These are phyloP conservation scores for Hibiscus trionum DNA, from an alignment of 345 rosid genomes.

Conservation along the genomic window DNA sequence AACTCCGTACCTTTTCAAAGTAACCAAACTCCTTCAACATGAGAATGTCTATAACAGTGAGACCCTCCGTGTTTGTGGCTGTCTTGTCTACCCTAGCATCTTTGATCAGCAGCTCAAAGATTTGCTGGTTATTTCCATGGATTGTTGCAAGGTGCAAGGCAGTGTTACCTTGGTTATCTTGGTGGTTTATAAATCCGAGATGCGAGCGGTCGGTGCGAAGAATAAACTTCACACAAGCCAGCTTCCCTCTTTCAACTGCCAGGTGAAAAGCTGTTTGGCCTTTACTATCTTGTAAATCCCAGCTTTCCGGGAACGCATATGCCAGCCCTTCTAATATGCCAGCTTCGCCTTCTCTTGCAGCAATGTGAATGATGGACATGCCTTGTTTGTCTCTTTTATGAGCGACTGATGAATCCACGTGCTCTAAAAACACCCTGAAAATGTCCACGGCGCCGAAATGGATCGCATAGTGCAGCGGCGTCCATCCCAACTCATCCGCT, in stretches of 20 bases:
- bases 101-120: constrained; percentile 10
- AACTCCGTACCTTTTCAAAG: constrained; percentile 1
- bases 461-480: constrained; percentile 30
- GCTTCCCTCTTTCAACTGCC: constrained; percentile 21
- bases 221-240: constrained; percentile 7
- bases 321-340: constrained; percentile 9
- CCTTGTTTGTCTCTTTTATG: constrained; percentile 17
- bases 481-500: constrained; percentile 18
- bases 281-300: constrained; percentile 15
- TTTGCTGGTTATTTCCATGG: constrained; percentile 2
- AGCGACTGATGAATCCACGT: constrained; percentile 7
- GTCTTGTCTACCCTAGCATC: constrained; percentile 21
- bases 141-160: constrained; percentile 20
- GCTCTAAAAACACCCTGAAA: background rate
- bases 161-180: constrained; percentile 22
- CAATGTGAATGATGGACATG: constrained; percentile 23
- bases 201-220: background rate
- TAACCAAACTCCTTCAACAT: constrained; percentile 2
- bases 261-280: constrained; percentile 26
- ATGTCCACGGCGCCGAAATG: constrained; percentile 17
- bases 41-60: constrained; percentile 18
- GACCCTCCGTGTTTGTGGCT: constrained; percentile 14
- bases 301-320: constrained; percentile 4
- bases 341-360: constrained; percentile 18
- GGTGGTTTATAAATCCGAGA: constrained; percentile 16